These are phyloP conservation scores for Coemansia sp. DNA, from an alignment of 192 early-diverging fungal species.

Conservation along the genomic window DNA sequence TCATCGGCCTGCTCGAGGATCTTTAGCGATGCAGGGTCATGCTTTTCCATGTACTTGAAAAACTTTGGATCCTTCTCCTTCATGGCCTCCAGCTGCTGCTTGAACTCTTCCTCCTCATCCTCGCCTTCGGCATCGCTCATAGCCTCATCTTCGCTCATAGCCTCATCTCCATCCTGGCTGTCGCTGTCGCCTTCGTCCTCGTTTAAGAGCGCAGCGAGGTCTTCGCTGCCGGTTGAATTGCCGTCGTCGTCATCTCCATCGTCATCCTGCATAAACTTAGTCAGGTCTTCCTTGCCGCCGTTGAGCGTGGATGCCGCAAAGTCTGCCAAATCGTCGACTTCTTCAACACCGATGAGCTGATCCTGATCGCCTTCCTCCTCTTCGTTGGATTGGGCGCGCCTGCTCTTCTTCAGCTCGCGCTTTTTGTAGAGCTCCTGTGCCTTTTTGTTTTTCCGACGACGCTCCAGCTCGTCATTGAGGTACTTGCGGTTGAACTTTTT, in stretches of 20 bases:
- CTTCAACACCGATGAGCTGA: slow-evolving; percentile 39
- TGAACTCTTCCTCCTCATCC: slow-evolving; percentile 68
- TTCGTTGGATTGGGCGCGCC: slow-evolving; percentile 13
- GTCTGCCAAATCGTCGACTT: slow-evolving; percentile 48
- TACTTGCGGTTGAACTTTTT: slow-evolving; percentile 79
- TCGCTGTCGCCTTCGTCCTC: slow-evolving; percentile 14
- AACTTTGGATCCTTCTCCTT: slow-evolving; percentile 88
- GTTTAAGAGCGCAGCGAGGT: slow-evolving; percentile 12
- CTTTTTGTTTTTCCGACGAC: slow-evolving; percentile 60
- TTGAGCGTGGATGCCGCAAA: slow-evolving; percentile 42
- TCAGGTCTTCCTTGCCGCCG: slow-evolving; percentile 33
- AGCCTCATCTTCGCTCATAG: slow-evolving; percentile 18
- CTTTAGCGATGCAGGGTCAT: slow-evolving; percentile 77
- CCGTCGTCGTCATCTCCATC: slow-evolving; percentile 2
- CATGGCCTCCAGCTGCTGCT: slow-evolving; percentile 78
- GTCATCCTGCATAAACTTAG: slow-evolving; percentile 40
- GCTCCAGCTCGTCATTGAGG: slow-evolving; percentile 64
- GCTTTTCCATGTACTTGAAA: slow-evolving; percentile 85
- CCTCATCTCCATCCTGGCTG: slow-evolving; percentile 23
- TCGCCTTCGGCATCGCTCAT: slow-evolving; percentile 53
- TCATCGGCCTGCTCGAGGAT: slow-evolving; percentile 64
- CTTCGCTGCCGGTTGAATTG: slow-evolving; percentile 7
- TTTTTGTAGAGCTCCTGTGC: slow-evolving; percentile 57
- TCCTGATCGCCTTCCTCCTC: slow-evolving; percentile 16
- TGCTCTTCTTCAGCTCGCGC: slow-evolving; percentile 59